phyloP scores from a whole-genome alignment of 2,329 filamentous ascomycete genomes.

The Teratosphaeria pseudoeucalypti region DNA sequence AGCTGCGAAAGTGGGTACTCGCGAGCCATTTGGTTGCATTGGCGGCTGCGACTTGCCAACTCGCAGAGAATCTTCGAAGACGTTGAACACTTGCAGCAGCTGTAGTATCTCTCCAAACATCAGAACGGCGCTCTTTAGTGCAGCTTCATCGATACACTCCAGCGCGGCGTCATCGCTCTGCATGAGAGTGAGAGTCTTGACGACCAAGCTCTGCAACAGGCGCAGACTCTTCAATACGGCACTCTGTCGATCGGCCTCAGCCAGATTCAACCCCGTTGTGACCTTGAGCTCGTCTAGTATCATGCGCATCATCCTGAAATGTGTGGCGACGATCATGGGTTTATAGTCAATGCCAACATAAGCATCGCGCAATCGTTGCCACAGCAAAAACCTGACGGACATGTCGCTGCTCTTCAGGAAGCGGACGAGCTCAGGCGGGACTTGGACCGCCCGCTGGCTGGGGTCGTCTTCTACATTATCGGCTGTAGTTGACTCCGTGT shows the following conservation, averaged over 20 bases:
- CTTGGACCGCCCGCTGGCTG: slow-evolving; percentile 1
- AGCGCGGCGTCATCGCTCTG: slow-evolving; percentile 62
- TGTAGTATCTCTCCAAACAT: slow-evolving; percentile 62
- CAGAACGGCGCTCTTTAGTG: slow-evolving; percentile 61
- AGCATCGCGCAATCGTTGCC: slow-evolving; percentile 81
- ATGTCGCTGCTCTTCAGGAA: slow-evolving; percentile 76
- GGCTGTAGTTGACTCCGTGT: neutral
- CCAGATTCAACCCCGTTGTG: slow-evolving; percentile 43
- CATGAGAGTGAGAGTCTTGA: slow-evolving; percentile 55
- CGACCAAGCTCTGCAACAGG: slow-evolving; percentile 65
- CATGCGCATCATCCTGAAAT: slow-evolving; percentile 75
- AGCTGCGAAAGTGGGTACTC: slow-evolving; percentile 15
- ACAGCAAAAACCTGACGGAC: slow-evolving; percentile 74
- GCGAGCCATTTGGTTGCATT: slow-evolving; percentile 40
- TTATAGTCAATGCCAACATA: slow-evolving; percentile 76
- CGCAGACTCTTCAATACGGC: slow-evolving; percentile 67
- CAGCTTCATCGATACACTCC: slow-evolving; percentile 72
- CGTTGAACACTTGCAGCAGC: slow-evolving; percentile 66
- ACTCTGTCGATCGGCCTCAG: slow-evolving; percentile 55
- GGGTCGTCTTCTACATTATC: slow-evolving; percentile 1
- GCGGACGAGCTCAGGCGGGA: slow-evolving; percentile 65
- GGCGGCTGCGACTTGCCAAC: slow-evolving; percentile 60
- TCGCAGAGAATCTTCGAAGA: slow-evolving; percentile 78
- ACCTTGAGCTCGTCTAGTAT: slow-evolving; percentile 61
- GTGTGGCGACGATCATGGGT: slow-evolving; percentile 81